Conservation (phyloP, 345 rosid genomes). For the Syzygium aqueum region DNA sequence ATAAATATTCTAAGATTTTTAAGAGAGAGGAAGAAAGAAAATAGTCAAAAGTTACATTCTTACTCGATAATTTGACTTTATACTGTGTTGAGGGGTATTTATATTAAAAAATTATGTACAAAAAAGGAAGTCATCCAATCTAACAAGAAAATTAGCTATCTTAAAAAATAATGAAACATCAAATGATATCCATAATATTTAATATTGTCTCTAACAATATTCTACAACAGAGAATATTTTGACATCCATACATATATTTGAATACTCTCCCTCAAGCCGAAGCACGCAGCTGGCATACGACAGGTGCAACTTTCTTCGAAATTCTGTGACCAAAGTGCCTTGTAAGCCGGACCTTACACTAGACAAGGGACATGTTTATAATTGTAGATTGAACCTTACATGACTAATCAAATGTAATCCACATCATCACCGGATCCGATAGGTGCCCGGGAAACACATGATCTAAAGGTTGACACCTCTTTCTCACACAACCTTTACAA, state of each 20-base stretch:
- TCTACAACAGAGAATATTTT: background rate
- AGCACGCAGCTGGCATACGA: background rate
- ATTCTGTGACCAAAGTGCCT: background rate
- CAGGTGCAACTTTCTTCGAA: background rate
- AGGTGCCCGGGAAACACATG: background rate
- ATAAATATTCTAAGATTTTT: background rate
- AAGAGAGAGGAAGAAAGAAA: background rate
- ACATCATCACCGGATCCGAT: background rate
- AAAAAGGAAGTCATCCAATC: background rate
- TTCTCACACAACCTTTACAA: background rate
- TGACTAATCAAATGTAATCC: background rate
- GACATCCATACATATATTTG: background rate
- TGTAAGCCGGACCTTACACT: background rate
- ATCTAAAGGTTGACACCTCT: background rate
- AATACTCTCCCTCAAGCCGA: background rate
- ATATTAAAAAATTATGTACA: background rate
- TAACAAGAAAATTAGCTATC: background rate
- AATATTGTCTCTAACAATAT: background rate
- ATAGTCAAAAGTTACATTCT: background rate
- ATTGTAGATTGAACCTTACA: background rate
- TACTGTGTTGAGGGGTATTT: background rate
- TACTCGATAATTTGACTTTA: background rate
- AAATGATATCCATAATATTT: background rate
- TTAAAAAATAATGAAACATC: background rate
- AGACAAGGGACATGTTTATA: background rate